These are phyloP conservation scores for Arachis monticola DNA, from an alignment of 331 rosid species.

Conservation along the genomic window DNA sequence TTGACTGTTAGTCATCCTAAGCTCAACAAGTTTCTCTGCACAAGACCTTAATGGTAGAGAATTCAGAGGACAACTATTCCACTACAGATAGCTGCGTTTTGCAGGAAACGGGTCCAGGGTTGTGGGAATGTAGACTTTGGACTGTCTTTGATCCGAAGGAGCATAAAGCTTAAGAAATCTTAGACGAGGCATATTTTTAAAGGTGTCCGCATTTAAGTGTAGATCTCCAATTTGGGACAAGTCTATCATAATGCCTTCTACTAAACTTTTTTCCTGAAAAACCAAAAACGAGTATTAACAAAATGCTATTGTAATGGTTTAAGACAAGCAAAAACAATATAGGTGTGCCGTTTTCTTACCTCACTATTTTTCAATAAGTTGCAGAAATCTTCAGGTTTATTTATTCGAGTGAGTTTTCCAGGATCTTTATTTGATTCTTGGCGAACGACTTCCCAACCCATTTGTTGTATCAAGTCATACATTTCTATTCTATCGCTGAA, in stretches of 20 bases:
- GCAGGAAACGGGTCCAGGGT: not conserved
- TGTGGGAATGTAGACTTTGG: not conserved
- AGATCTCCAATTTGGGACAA: not conserved
- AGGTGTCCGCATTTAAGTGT: constrained; percentile 11
- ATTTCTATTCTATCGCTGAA: not conserved
- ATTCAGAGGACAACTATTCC: too few relatives aligned
- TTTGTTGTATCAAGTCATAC: constrained; percentile 32
- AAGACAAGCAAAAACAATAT: not conserved
- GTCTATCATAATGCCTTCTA: constrained; percentile 39
- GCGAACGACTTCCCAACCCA: constrained; percentile 33
- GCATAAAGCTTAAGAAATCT: constrained; percentile 26
- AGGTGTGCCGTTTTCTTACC: not conserved
- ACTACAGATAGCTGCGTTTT: too few relatives aligned
- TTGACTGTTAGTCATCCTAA: too few relatives aligned
- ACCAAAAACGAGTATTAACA: too few relatives aligned
- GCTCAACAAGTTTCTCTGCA: too few relatives aligned
- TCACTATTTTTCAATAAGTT: constrained; percentile 14
- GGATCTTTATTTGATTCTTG: constrained; percentile 22
- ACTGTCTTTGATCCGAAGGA: too few relatives aligned
- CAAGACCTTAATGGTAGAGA: too few relatives aligned
- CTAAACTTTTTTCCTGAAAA: constrained; percentile 35
- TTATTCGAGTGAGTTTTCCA: constrained; percentile 29
- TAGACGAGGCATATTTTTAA: constrained; percentile 35
- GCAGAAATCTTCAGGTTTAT: not conserved
- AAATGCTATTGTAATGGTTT: too few relatives aligned